Percentiles rank a stretch among this genome's conserved stretches.
Evolutionary conservation across 345 rosid species (phyloP).

Genomic region (Populus deltoides): DNA sequence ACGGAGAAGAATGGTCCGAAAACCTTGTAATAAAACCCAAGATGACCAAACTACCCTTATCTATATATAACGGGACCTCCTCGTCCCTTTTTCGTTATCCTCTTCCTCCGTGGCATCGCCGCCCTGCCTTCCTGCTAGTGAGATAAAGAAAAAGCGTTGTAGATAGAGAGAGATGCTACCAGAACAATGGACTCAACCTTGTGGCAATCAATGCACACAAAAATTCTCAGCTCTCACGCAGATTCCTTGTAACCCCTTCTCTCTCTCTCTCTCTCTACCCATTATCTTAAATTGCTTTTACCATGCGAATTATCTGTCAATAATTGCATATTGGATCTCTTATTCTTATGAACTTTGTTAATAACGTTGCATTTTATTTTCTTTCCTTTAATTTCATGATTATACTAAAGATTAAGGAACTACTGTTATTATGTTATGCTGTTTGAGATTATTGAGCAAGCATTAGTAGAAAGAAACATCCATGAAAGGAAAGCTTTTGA

Average conservation of each 20-base stretch:
- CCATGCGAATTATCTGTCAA: neutral
- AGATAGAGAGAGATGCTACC: constrained; percentile 34
- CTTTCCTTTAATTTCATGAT: neutral
- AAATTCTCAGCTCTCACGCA: constrained; percentile 78
- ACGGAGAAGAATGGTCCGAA: neutral
- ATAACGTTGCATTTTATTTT: neutral
- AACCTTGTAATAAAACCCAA: neutral
- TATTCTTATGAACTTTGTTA: neutral
- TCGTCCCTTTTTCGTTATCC: neutral
- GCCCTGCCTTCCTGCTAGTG: neutral
- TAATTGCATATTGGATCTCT: neutral
- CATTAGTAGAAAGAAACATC: neutral
- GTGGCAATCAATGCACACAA: constrained; percentile 72
- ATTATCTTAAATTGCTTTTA: neutral
- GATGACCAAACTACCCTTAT: neutral
- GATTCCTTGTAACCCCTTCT: constrained; percentile 60
- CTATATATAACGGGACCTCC: neutral
- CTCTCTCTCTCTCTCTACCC: neutral
- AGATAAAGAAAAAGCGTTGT: neutral
- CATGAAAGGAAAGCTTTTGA: neutral
- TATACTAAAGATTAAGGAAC: no score
- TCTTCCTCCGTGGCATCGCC: neutral
- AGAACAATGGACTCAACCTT: constrained; percentile 83
- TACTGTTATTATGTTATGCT: neutral
- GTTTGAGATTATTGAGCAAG: neutral